Evolutionary conservation across 345 rosid species (phyloP).

Genomic region (Noccaea bulbosa): DNA sequence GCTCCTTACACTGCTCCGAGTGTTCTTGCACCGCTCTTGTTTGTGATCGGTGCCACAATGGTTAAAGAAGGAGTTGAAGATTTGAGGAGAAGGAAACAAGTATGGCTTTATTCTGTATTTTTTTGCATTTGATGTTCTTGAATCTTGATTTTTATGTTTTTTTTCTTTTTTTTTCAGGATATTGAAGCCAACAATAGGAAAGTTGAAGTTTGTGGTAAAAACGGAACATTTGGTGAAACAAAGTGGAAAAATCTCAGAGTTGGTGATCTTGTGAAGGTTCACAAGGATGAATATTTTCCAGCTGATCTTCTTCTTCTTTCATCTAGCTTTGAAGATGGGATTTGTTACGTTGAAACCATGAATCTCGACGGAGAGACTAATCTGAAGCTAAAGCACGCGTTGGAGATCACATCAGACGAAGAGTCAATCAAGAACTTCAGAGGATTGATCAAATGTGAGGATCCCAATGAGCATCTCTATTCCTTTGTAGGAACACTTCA

Average conservation of each 20-base stretch:
- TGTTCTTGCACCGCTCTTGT: constrained; percentile 68
- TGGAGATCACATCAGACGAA: constrained; percentile 62
- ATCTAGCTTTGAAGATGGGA: constrained; percentile 74
- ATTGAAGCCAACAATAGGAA: constrained; percentile 83
- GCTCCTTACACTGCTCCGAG: constrained; percentile 82
- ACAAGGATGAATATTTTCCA: constrained; percentile 79
- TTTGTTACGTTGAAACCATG: constrained; percentile 92
- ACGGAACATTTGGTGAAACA: constrained; percentile 45
- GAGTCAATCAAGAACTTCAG: constrained; percentile 50
- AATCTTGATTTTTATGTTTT: neutral
- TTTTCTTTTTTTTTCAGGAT: constrained; percentile 53
- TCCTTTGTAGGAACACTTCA: constrained; percentile 76
- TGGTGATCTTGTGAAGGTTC: constrained; percentile 77
- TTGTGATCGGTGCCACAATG: constrained; percentile 88
- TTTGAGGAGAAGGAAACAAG: constrained; percentile 78
- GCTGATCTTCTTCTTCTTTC: constrained; percentile 91
- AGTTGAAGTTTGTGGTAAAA: constrained; percentile 52
- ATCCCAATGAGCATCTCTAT: constrained; percentile 81
- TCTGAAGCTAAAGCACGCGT: constrained; percentile 74
- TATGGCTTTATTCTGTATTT: constrained; percentile 31
- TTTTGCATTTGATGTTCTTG: neutral
- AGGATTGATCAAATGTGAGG: constrained; percentile 73
- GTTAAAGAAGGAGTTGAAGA: constrained; percentile 91
- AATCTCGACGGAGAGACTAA: constrained; percentile 97
- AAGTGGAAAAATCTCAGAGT: constrained; percentile 80